Evolutionary conservation across 2,329 filamentous ascomycete genomes (phyloP), one percentile per base, ranked within the genome.

Genomic region (Fusarium robinianum): DNA sequence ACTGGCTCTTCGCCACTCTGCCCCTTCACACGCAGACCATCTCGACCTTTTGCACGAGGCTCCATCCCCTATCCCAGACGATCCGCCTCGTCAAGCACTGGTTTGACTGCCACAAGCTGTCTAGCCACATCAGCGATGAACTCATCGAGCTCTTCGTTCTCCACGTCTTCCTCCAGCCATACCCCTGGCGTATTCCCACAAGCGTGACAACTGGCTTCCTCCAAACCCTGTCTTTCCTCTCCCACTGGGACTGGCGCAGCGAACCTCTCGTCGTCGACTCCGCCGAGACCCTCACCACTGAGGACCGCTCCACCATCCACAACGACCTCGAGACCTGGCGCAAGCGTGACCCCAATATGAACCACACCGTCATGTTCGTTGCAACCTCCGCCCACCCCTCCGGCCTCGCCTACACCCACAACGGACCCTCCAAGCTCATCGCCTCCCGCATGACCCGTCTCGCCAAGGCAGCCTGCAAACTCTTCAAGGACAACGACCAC

Each of bases 211-310:
- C 86, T 0, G 94, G 88, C 5, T 92, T 99, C 63, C 70, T 95
- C 18, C 83, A 91, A 15, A 88, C 88, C 1, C 73, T 99, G 2
- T 73, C 85, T 21, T 87, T 92, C 66, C 75, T 99, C 10, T 83
- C 90, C 2, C 79, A 83, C 27, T 99, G 94, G 90, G 90, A 97
- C 65, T 99, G 94, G 94, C 82, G 88, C 18, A 76, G 84, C 6
- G 85, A 90, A 39, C 87, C 94, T 2, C 75, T 97, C 21, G 76
- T 96, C 22, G 77, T 96, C 17, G 90, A 96, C 65, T 66, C 68
- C 5, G 79, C 82, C 8, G 79, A 77, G 48, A 79, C 83, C 10
- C 75, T 95, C 62, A 79, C 79, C 6, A 68, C 74, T 6, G 72
- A 79, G 8, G 81, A 87, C 19, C 76, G 85, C 8, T 71, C 79